Evolutionary conservation across 345 rosid genomes (phyloP).

Genomic region (Bruguiera sexangula): DNA sequence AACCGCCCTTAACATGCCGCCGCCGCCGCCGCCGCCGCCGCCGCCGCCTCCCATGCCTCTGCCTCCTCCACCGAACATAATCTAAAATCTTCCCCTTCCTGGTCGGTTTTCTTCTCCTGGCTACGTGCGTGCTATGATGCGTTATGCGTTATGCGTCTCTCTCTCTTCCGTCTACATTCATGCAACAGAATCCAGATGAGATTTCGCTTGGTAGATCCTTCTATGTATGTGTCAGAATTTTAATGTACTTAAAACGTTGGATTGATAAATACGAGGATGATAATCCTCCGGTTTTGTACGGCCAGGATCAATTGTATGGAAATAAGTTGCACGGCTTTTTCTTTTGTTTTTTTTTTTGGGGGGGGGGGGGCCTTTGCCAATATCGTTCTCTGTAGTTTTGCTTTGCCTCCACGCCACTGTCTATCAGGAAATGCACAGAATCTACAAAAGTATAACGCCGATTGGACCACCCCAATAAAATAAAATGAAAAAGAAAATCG

Average conservation of each 20-base stretch:
- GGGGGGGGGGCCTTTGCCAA: too few species aligned
- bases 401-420: too few species aligned
- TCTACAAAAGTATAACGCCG: too few species aligned
- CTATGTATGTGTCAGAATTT: conserved; percentile 13
- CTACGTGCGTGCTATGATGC: neutral
- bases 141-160: neutral
- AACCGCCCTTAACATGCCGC: conserved; percentile 50
- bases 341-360: too few species aligned
- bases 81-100: too few species aligned
- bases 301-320: neutral
- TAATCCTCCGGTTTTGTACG: neutral
- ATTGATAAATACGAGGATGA: neutral
- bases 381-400: too few species aligned
- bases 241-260: conserved; percentile 5
- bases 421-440: too few species aligned
- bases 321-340: too few species aligned
- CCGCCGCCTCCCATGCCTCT: conserved; percentile 49
- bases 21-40: conserved; percentile 16
- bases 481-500: too few species aligned
- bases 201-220: neutral
- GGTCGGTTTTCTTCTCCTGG: neutral
- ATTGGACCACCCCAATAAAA: too few species aligned
- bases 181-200: neutral
- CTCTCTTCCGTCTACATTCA: too few species aligned
- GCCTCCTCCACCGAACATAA: conserved; percentile 55